Evolutionary conservation across 371 early-diverging fungal species (phyloP).

Genomic region (Mucor racemosus): DNA sequence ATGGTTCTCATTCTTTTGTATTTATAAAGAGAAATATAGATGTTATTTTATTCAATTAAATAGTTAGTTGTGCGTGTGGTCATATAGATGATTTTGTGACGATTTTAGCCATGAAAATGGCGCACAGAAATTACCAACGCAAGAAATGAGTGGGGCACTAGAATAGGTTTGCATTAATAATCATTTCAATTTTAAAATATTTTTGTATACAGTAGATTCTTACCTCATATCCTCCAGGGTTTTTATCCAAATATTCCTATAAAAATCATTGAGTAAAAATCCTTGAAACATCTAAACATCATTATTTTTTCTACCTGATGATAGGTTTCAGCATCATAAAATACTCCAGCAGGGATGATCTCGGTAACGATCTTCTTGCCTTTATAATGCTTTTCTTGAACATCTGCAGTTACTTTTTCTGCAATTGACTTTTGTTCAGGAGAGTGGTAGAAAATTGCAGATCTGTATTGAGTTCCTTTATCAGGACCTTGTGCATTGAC

Average conservation of each 20-base stretch:
- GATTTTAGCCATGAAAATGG: neutral
- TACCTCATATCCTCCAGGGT: conserved; percentile 51
- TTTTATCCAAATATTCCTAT: conserved; percentile 44
- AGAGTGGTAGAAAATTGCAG: conserved; percentile 83
- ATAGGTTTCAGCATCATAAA: conserved; percentile 89
- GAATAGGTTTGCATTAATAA: neutral
- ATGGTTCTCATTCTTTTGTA: conserved; percentile 57
- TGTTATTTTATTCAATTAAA: neutral
- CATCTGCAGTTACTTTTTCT: conserved; percentile 62
- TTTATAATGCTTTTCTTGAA: conserved; percentile 62
- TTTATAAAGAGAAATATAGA: neutral
- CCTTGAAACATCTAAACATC: too few relatives aligned
- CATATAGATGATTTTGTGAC: conserved; percentile 6
- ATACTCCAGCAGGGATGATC: conserved; percentile 72
- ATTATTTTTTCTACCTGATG: conserved; percentile 64
- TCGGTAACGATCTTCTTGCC: conserved; percentile 73
- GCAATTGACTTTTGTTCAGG: conserved; percentile 77
- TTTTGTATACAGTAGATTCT: neutral
- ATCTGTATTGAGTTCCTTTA: conserved; percentile 61
- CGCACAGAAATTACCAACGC: conserved; percentile 26
- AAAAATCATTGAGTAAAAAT: neutral
- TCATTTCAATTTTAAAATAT: neutral
- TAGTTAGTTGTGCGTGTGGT: too few relatives aligned
- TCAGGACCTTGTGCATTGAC: conserved; percentile 44
- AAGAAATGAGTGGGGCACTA: conserved; percentile 39